Conservation (phyloP, 2,329 filamentous ascomycete species). For the Aureobasidium sp. region DNA sequence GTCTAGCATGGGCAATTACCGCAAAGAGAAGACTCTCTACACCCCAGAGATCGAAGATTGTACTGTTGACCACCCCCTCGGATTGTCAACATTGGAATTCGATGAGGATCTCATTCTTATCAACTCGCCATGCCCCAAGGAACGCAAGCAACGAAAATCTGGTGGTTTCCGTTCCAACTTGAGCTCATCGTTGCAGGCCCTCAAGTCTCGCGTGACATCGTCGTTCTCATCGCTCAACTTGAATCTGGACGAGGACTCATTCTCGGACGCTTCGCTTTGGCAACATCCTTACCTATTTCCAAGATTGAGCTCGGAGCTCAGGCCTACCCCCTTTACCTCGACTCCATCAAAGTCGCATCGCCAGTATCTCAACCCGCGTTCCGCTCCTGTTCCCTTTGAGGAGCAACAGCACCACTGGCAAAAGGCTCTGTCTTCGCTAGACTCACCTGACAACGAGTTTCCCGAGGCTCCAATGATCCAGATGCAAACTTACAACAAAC, state of each 20-base stretch:
- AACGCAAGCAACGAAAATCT: conserved; percentile 14
- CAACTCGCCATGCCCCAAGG: conserved; percentile 36
- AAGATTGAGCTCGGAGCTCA: conserved; percentile 53
- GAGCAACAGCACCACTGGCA: conserved; percentile 33
- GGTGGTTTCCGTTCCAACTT: conserved; percentile 55
- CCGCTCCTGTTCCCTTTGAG: conserved; percentile 32
- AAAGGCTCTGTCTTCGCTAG: conserved; percentile 29
- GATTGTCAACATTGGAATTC: conserved; percentile 29
- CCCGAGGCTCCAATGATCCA: conserved; percentile 51
- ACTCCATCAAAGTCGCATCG: conserved; percentile 51
- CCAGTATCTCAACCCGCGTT: conserved; percentile 54
- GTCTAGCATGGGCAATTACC: conserved; percentile 31
- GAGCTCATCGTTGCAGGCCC: conserved; percentile 54
- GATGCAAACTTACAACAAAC: conserved; percentile 54
- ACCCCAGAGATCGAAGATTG: conserved; percentile 48
- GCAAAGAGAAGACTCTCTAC: conserved; percentile 43
- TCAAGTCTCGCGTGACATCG: conserved; percentile 52
- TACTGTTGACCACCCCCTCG: conserved; percentile 50
- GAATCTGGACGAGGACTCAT: conserved; percentile 24
- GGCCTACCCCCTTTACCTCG: conserved; percentile 48
- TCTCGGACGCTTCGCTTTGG: conserved; percentile 54
- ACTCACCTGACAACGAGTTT: conserved; percentile 25
- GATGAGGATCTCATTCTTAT: conserved; percentile 26
- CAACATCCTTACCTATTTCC: conserved; percentile 53
- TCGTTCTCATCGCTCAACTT: conserved; percentile 53